Base-by-base conservation (phyloP, 257 asterid genomes). In the Gardenia jasminoides region DNA sequence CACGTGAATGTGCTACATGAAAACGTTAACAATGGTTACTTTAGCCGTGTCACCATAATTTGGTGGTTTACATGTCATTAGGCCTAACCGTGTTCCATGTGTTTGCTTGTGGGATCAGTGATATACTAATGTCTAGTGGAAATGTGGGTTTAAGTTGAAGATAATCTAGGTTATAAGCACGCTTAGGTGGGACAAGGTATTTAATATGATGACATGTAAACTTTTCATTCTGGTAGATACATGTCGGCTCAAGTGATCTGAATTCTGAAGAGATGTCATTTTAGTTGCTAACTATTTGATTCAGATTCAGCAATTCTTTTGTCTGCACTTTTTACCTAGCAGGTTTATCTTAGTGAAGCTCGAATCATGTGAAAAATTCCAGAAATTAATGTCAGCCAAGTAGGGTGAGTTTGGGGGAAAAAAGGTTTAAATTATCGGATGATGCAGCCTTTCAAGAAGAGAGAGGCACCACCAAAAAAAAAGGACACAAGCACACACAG, bases 51-150 rank as follows among this genome's bases (percentile, higher is more conserved):
- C 82, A 80, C 67, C 41, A 2, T 36, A 36, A 69, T 77, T 82
- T 61, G 87, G 90, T 88, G 94, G 88, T 87, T 87, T 87, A 86
- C 93, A 90, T 92, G 97, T 88, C 94, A 90, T 80, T 78, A 85
- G 89, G 90, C 96, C 96, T 89, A 89, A 93, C 89, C 77, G 31
- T 28, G 68, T 81, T 52, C 54, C 15, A 47, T 67, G 78, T 77
- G 19, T 78, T 80, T 80, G 39, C 77, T 82, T 77, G 78, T 81
- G 82, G 77, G 85, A 82, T 62, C 85, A 36, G 41, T 36, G 72
- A 70, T 80, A 86, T 66, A 52, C 43, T 58, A 8, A 59, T 59
- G 30, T 75, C 81, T 89, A 88, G 92, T 90, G 95, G 97, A 85
- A 56, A 20, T 83, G 84, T 91, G 97, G 86, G 89, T 81, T 78